Evolutionary conservation across 2,329 filamentous ascomycete species (phyloP).

Genomic region (Scolecobasidium constrictum): DNA sequence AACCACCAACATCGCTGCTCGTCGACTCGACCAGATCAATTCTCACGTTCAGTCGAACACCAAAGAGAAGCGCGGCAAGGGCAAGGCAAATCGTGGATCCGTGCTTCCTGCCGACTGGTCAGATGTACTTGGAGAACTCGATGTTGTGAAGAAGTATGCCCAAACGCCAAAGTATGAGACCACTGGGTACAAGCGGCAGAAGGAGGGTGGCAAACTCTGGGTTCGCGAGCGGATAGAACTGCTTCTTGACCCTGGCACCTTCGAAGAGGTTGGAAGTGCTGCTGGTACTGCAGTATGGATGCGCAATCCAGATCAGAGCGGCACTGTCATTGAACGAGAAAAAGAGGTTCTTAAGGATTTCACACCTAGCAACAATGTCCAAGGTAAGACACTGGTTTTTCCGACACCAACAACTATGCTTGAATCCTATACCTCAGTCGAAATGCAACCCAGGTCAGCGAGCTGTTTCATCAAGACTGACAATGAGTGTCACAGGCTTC

Average conservation of each 20-base stretch:
- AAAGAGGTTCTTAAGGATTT: constrained; percentile 23
- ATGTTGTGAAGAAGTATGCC: constrained; percentile 40
- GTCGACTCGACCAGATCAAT: constrained; percentile 37
- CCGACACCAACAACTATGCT: too few species aligned
- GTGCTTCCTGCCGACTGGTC: constrained; percentile 49
- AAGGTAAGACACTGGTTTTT: too few species aligned
- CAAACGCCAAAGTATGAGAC: constrained; percentile 42
- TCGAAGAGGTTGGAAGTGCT: constrained; percentile 49
- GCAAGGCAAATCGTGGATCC: constrained; percentile 20
- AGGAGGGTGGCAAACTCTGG: constrained; percentile 55
- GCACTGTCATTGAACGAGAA: constrained; percentile 38
- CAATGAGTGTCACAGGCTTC: constrained; percentile 51
- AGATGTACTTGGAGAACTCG: constrained; percentile 49
- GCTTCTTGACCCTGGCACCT: constrained; percentile 45
- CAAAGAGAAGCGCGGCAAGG: constrained; percentile 19
- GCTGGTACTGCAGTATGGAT: constrained; percentile 50
- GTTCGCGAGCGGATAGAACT: constrained; percentile 49
- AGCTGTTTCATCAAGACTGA: constrained; percentile 27
- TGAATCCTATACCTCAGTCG: neutral
- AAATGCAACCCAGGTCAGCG: too few species aligned
- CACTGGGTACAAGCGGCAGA: constrained; percentile 50
- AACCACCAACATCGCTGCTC: constrained; percentile 14
- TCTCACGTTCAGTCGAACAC: constrained; percentile 26
- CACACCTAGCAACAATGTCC: constrained; percentile 3
- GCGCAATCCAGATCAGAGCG: constrained; percentile 30